Percentiles rank a stretch among this genome's conserved stretches.
These are phyloP conservation scores for Aphanocladium album DNA, from an alignment of 2,329 filamentous ascomycete species.

Conservation along the genomic window DNA sequence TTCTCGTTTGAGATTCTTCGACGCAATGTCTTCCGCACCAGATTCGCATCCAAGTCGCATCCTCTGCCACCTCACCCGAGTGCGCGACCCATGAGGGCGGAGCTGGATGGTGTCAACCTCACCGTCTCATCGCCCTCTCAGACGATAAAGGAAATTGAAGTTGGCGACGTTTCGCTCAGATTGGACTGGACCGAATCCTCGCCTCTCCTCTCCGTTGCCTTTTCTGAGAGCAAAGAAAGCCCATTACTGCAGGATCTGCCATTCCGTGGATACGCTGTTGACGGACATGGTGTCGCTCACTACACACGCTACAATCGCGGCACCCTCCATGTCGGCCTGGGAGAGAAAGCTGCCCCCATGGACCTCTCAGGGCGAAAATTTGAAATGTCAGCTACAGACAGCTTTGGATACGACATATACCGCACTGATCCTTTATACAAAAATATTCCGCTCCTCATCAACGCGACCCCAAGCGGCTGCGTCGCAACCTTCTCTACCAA, in stretches of 20 bases:
- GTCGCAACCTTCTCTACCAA: constrained; percentile 64
- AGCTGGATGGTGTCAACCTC: constrained; percentile 27
- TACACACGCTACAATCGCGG: constrained; percentile 59
- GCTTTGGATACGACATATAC: constrained; percentile 68
- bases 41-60: constrained; percentile 58
- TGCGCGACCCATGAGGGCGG: constrained; percentile 36
- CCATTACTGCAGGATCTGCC: constrained; percentile 59
- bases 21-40: constrained; percentile 61
- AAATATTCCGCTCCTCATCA: constrained; percentile 68
- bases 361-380: constrained; percentile 64
- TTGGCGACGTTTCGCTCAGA: constrained; percentile 46
- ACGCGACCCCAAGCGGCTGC: constrained; percentile 58
- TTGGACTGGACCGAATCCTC: constrained; percentile 52
- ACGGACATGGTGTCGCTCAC: constrained; percentile 57
- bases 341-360: constrained; percentile 70
- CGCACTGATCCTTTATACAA: constrained; percentile 70
- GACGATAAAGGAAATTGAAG: constrained; percentile 37
- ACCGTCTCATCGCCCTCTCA: constrained; percentile 25
- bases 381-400: constrained; percentile 63
- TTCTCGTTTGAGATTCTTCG: constrained; percentile 61
- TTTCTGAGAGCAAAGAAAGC: constrained; percentile 38
- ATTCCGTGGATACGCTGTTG: constrained; percentile 60
- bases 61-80: constrained; percentile 62
- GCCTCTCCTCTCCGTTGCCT: constrained; percentile 52
- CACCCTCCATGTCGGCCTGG: constrained; percentile 64